Evolutionary conservation across 306 rosid species (phyloP).

Genomic region (Corylus americana): DNA sequence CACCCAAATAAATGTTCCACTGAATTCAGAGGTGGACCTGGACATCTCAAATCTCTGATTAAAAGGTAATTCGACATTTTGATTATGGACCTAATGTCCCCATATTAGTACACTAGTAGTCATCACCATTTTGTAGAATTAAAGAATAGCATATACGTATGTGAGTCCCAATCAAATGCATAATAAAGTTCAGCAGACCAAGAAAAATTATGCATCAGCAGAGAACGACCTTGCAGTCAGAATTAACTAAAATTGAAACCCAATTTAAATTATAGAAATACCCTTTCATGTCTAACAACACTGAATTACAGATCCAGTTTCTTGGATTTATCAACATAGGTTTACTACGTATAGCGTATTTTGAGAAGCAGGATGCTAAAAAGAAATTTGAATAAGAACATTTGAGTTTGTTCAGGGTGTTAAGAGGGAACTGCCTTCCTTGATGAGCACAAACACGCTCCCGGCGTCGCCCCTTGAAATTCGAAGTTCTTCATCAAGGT

Average conservation of each 20-base stretch:
- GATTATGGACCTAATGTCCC: no score
- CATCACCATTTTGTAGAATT: no score
- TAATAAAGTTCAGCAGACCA: neutral
- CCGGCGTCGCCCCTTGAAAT: conserved; percentile 80
- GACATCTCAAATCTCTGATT: neutral
- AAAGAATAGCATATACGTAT: no score
- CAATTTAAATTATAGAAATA: no score
- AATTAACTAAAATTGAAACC: no score
- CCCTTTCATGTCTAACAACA: neutral
- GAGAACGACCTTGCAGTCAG: neutral
- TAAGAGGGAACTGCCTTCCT: conserved; percentile 75
- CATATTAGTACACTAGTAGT: no score
- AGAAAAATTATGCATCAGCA: neutral
- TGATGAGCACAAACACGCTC: conserved; percentile 77
- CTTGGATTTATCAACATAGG: neutral
- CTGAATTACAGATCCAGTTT: neutral
- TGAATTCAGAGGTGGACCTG: neutral
- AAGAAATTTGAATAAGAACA: no score
- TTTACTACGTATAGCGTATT: neutral
- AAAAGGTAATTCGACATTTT: no score
- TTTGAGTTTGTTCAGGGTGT: conserved; percentile 15
- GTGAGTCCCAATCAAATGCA: no score
- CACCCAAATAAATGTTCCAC: neutral
- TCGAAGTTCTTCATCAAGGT: conserved; percentile 81
- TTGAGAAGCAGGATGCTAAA: neutral